Conservation (phyloP, 75 land plant genomes). For the Picea glauca region DNA sequence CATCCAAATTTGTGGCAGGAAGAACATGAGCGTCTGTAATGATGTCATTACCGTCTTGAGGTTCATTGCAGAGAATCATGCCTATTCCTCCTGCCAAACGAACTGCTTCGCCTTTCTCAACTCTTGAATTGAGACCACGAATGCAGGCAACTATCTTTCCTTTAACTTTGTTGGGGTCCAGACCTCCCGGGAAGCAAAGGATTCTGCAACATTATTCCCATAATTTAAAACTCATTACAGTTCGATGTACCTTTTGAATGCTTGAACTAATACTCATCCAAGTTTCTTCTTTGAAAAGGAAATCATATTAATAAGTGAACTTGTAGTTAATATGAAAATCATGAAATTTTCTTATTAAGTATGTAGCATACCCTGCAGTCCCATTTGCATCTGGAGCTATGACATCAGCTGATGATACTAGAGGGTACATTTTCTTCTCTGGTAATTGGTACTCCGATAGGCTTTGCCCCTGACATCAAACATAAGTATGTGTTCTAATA, state of each 20-base stretch:
- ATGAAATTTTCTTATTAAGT: too few species aligned
- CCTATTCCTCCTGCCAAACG: conserved; percentile 33
- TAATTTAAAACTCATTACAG: too few species aligned
- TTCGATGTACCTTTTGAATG: too few species aligned
- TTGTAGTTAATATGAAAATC: too few species aligned
- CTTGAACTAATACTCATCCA: too few species aligned
- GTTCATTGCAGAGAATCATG: conserved; percentile 28
- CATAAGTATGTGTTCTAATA: neutral
- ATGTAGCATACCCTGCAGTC: neutral
- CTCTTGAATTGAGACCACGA: conserved; percentile 13
- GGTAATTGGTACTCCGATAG: neutral
- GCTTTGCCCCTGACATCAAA: conserved; percentile 6
- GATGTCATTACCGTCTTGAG: conserved; percentile 16
- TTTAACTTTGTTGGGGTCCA: conserved; percentile 26
- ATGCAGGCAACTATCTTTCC: conserved; percentile 32
- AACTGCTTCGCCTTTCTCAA: conserved; percentile 15
- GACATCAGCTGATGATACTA: conserved; percentile 15
- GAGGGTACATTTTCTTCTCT: conserved; percentile 11
- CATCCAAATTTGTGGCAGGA: conserved; percentile 39
- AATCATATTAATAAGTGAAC: too few species aligned
- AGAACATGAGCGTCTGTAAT: conserved; percentile 49
- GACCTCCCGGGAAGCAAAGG: conserved; percentile 9
- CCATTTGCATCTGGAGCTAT: neutral
- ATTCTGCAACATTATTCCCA: neutral
- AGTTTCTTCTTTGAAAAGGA: too few species aligned